Conservation (phyloP, 495 filamentous ascomycete genomes). For the Hamigera avellanea region DNA sequence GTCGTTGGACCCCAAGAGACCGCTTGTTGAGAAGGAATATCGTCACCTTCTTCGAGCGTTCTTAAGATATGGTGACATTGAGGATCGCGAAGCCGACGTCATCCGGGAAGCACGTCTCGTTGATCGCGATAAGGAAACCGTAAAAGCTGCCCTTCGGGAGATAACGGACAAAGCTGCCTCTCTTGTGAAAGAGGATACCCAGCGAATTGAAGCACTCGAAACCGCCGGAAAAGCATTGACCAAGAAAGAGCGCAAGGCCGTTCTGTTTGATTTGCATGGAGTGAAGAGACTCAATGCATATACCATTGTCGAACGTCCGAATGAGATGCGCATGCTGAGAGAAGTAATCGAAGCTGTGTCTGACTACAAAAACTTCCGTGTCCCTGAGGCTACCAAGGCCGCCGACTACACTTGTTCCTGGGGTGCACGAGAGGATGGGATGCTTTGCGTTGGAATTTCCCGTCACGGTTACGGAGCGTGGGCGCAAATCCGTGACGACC, state of each 20-base stretch:
- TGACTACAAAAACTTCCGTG: conserved; percentile 66
- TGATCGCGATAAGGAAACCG: conserved; percentile 65
- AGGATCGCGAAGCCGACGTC: conserved; percentile 75
- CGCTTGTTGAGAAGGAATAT: conserved; percentile 80
- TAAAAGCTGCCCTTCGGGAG: conserved; percentile 58
- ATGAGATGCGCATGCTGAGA: conserved; percentile 74
- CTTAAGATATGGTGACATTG: conserved; percentile 77
- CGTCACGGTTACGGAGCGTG: conserved; percentile 92
- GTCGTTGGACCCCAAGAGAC: conserved; percentile 68
- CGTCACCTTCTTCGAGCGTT: conserved; percentile 81
- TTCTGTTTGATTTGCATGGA: conserved; percentile 83
- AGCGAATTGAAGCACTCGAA: conserved; percentile 47
- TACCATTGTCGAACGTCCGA: conserved; percentile 79
- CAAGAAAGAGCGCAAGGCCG: conserved; percentile 94
- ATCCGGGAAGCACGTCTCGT: conserved; percentile 72
- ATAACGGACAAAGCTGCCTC: conserved; percentile 59
- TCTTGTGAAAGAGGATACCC: conserved; percentile 57
- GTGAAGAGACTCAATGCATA: conserved; percentile 92
- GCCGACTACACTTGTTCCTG: conserved; percentile 79
- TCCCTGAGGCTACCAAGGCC: conserved; percentile 82
- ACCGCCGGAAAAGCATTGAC: conserved; percentile 63
- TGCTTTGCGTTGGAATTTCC: conserved; percentile 89
- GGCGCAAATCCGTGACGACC: conserved; percentile 83
- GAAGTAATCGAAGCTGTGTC: conserved; percentile 50
- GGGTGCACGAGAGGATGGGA: conserved; percentile 89